These are phyloP conservation scores for Rhizoctonia solani DNA, from an alignment of 1,284 basidiomycete species.

Conservation along the genomic window DNA sequence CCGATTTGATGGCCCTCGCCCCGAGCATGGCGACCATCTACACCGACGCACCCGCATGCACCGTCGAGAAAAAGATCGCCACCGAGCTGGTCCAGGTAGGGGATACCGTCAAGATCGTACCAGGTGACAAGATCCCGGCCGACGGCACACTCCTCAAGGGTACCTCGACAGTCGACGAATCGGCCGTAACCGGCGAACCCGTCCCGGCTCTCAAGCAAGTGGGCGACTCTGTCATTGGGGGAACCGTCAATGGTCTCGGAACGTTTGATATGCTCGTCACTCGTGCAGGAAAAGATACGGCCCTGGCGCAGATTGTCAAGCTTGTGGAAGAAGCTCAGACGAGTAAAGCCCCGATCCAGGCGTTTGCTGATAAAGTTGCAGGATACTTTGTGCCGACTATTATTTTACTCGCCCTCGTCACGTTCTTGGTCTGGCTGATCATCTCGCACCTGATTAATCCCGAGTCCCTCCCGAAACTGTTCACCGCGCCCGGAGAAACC, in stretches of 20 bases:
- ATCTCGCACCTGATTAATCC: conserved; percentile 64
- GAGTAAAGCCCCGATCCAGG: conserved; percentile 96
- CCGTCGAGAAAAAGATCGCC: conserved; percentile 85
- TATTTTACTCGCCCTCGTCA: conserved; percentile 78
- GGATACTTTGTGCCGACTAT: conserved; percentile 96
- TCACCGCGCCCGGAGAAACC: conserved; percentile 79
- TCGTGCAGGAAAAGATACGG: conserved; percentile 94
- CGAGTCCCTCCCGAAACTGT: conserved; percentile 74
- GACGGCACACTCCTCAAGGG: conserved; percentile 91
- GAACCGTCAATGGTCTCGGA: conserved; percentile 95
- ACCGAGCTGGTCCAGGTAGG: conserved; percentile 95
- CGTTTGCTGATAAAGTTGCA: conserved; percentile 92
- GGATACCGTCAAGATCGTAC: conserved; percentile 91
- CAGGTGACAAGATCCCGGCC: conserved; percentile 95
- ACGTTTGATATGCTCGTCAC: conserved; percentile 96
- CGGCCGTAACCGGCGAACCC: conserved; percentile 97
- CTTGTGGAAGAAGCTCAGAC: conserved; percentile 99
- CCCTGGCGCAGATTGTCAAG: conserved; percentile 93
- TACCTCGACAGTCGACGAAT: conserved; percentile 90
- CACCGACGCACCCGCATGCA: conserved; percentile 76
- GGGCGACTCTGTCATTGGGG: conserved; percentile 89
- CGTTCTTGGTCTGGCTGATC: conserved; percentile 84
- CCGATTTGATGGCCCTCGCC: conserved; percentile 92
- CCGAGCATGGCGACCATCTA: conserved; percentile 97
- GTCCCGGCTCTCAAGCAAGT: conserved; percentile 82